Evolutionary conservation across 2,329 filamentous ascomycete genomes (phyloP), one percentile per base, ranked within the genome.

Genomic region (Colletotrichum sp.): DNA sequence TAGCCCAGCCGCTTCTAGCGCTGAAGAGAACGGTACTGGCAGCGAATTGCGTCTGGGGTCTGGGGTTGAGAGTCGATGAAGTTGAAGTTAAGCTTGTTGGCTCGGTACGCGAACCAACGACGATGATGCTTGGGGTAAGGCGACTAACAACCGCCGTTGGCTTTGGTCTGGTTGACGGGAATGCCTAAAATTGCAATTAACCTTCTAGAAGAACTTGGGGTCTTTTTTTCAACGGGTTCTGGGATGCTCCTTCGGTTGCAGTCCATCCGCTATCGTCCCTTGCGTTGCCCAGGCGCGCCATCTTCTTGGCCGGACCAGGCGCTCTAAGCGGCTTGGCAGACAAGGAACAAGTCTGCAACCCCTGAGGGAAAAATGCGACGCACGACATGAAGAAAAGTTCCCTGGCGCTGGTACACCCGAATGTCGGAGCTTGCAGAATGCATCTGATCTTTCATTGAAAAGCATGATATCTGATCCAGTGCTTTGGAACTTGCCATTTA

Each of bases 291-390:
- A 71, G 60, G 39, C 69, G 57, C 62, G 21, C 44, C 44, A 59
- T 66, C 30, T 24, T 65, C 69, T 71, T 71, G 69, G 59, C 67
- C 49, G 24, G 44, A 49, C 69, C 36, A 55, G 60, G 60, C 57
- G 24, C 39, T 71, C 59, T 66, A 59, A 59, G 69, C 69, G 69
- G 44, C 69, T 71, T 71, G 69, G 69, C 69, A 44, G 62, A 66
- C 69, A 65, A 66, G 69, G 69, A 65, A 62, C 55, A 49, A 21
- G 26, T 62, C 21, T 60, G 68, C 36, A 36, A 66, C 69, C 69
- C 69, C 69, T 71, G 60, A 66, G 30, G 44, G 15, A 67, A 44
- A 66, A 66, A 62, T 71, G 60, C 49, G 28, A 71, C 69, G 69
- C 69, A 66, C 60, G 69, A 66, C 32, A 66, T 71, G 69, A 71